A percentile compares a stretch with the other conserved stretches of the same genome.
Conservation (phyloP, 2,329 filamentous ascomycete species). For the Penicillium freii region DNA sequence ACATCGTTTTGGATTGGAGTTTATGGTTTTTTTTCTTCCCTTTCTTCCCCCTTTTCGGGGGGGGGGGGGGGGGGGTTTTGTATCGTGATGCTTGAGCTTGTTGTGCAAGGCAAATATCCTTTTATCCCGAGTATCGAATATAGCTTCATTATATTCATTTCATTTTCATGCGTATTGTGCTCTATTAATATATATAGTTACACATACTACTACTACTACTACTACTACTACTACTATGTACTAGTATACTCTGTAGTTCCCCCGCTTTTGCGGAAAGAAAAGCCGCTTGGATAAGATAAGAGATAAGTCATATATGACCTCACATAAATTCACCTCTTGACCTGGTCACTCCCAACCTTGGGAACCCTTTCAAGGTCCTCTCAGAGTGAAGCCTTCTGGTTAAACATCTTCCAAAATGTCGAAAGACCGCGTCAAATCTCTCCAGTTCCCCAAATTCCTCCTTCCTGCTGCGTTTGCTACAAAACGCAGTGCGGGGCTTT, state of each 20-base stretch:
- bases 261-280: not conserved
- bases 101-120: not conserved
- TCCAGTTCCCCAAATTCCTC: conserved; percentile 53
- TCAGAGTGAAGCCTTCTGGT: not conserved
- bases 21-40: not conserved
- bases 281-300: not conserved
- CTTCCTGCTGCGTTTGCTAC: conserved; percentile 48
- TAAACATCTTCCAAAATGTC: conserved; percentile 11
- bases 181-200: not conserved
- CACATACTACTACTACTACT: too few species aligned
- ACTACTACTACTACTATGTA: too few species aligned
- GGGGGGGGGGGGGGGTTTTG: too few species aligned
- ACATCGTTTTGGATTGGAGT: not conserved
- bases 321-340: not conserved
- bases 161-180: not conserved
- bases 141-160: not conserved
- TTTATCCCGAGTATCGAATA: not conserved
- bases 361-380: not conserved
- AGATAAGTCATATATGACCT: not conserved
- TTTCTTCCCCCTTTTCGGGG: not conserved
- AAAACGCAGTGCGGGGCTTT: conserved; percentile 15
- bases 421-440: conserved; percentile 18
- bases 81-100: not conserved
- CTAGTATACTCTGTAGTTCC: not conserved
- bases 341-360: not conserved